phyloP scores from a whole-genome alignment of 2,329 filamentous ascomycete genomes.

The Lachnellula cervina region DNA sequence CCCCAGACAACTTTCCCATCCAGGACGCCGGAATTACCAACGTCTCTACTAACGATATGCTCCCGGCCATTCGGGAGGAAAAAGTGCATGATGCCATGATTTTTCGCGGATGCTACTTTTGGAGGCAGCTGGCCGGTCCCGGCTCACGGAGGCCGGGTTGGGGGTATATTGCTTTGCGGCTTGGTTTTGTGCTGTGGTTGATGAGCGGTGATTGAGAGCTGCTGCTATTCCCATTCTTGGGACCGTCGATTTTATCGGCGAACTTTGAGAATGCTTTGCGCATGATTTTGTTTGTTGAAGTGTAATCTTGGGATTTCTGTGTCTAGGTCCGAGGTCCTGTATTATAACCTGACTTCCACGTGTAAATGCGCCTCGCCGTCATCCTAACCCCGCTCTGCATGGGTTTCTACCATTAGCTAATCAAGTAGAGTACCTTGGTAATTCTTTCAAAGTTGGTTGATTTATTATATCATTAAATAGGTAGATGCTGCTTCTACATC shows the following conservation, averaged over 20 bases:
- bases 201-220: not conserved
- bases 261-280: not conserved
- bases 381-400: too few species aligned
- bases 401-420: too few species aligned
- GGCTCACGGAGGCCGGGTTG: not conserved
- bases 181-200: not conserved
- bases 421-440: too few species aligned
- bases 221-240: not conserved
- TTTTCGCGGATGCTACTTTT: not conserved
- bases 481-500: too few species aligned
- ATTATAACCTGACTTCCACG: too few species aligned
- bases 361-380: too few species aligned
- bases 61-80: conserved; percentile 2
- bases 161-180: conserved; percentile 1
- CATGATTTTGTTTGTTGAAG: not conserved
- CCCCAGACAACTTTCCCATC: conserved; percentile 5
- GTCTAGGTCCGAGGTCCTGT: too few species aligned
- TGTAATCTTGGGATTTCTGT: not conserved
- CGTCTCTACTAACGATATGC: conserved; percentile 4
- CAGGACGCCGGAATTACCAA: conserved; percentile 2
- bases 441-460: too few species aligned
- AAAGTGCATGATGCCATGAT: conserved; percentile 6
- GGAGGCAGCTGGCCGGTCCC: not conserved
- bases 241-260: conserved; percentile 4
- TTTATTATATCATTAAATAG: too few species aligned